phyloP scores from a whole-genome alignment of 2,329 filamentous ascomycete genomes.

The Trichoderma hamatum region DNA sequence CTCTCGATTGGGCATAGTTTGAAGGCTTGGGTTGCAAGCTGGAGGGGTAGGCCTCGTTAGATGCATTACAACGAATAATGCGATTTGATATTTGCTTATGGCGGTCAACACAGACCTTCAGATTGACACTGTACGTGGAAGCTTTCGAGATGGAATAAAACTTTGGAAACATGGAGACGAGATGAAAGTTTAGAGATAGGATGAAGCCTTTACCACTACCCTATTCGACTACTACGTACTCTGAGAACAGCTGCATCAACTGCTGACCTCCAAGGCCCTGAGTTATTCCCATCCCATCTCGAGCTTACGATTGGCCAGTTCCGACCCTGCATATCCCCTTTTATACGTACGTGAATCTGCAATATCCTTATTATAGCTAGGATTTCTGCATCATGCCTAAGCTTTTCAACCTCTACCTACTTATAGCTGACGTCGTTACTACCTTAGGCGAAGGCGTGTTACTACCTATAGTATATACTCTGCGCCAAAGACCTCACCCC shows the following conservation, averaged over 20 bases:
- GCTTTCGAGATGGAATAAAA: background rate
- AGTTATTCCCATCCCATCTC: no score
- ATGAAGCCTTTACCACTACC: background rate
- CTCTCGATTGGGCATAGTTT: constrained; percentile 33
- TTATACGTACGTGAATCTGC: background rate
- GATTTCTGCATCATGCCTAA: background rate
- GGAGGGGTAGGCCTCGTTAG: constrained; percentile 28
- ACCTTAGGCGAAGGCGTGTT: background rate
- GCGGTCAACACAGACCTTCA: no score
- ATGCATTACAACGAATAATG: constrained; percentile 25
- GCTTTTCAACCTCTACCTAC: background rate
- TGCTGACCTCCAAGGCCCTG: background rate
- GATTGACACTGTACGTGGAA: constrained; percentile 13
- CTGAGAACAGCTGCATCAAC: background rate
- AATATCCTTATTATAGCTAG: background rate
- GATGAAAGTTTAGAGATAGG: background rate
- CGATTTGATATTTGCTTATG: constrained; percentile 1
- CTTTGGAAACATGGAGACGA: background rate
- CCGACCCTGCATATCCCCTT: background rate
- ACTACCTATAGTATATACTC: background rate
- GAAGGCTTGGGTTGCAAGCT: background rate
- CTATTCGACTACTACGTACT: background rate
- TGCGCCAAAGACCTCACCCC: background rate
- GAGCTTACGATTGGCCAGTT: background rate
- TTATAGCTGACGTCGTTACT: background rate